Evolutionary conservation across 2,329 filamentous ascomycete genomes (phyloP).

Genomic region (Davidsoniella australis): DNA sequence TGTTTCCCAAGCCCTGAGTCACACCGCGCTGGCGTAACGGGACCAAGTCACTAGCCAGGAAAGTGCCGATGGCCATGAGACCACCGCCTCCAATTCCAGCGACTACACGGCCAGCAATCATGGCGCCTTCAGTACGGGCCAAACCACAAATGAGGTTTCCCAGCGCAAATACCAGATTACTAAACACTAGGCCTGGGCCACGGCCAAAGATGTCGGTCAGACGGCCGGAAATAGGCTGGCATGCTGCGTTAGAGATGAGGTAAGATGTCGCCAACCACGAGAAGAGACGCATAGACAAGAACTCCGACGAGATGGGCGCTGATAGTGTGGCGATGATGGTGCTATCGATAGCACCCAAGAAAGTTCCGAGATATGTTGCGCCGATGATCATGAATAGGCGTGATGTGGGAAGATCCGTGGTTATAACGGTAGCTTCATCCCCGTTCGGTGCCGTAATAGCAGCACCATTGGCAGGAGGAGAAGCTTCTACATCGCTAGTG

Average conservation of each 20-base stretch:
- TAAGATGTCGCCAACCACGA: constrained; percentile 84
- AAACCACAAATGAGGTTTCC: constrained; percentile 75
- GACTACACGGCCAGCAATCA: constrained; percentile 63
- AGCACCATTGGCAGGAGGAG: neutral
- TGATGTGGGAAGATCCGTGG: constrained; percentile 29
- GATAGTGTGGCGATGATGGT: constrained; percentile 78
- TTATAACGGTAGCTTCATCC: constrained; percentile 30
- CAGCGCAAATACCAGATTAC: constrained; percentile 60
- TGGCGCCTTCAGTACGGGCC: constrained; percentile 44
- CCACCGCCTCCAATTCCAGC: constrained; percentile 73
- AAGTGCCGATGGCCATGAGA: constrained; percentile 55
- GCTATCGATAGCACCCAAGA: constrained; percentile 50
- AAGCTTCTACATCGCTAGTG: neutral
- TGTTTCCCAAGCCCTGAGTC: constrained; percentile 70
- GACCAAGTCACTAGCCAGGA: constrained; percentile 53
- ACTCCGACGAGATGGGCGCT: constrained; percentile 67
- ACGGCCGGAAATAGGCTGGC: constrained; percentile 69
- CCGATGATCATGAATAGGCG: constrained; percentile 37
- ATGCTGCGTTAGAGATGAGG: constrained; percentile 73
- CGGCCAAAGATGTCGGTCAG: constrained; percentile 80
- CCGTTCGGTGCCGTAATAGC: constrained; percentile 16
- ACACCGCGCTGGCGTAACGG: constrained; percentile 60
- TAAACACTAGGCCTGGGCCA: constrained; percentile 59
- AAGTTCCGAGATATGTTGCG: constrained; percentile 41
- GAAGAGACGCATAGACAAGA: constrained; percentile 62